A percentile compares a stretch with the other conserved stretches of the same genome.
phyloP scores from a whole-genome alignment of 2,329 filamentous ascomycete genomes.

The Davidsoniella neocaledoniae region DNA sequence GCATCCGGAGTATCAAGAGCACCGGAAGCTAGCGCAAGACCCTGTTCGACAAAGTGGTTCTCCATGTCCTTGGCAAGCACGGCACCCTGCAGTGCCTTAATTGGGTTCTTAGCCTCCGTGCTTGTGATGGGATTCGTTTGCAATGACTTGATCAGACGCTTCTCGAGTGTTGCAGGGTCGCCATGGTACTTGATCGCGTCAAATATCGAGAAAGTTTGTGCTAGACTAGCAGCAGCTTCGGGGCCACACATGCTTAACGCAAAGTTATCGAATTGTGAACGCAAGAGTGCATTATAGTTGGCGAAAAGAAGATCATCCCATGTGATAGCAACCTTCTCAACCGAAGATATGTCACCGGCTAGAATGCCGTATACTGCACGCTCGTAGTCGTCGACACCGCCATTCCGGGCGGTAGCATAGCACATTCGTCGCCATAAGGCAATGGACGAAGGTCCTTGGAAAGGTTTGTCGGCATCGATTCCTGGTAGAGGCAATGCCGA shows the following conservation, averaged over 20 bases:
- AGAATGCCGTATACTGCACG: constrained; percentile 79
- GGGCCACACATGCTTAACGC: constrained; percentile 38
- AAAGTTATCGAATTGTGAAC: constrained; percentile 64
- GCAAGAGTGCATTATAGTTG: constrained; percentile 71
- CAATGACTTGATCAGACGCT: constrained; percentile 43
- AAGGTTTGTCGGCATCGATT: constrained; percentile 25
- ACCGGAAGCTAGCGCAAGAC: constrained; percentile 27
- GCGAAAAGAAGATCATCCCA: constrained; percentile 84
- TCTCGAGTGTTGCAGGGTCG: constrained; percentile 33
- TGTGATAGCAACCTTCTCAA: constrained; percentile 56
- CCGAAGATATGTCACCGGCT: constrained; percentile 66
- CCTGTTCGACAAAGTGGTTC: constrained; percentile 42
- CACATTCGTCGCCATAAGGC: constrained; percentile 67
- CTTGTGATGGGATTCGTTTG: constrained; percentile 38
- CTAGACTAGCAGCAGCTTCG: constrained; percentile 34
- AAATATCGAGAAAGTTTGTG: constrained; percentile 44
- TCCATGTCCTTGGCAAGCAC: constrained; percentile 49
- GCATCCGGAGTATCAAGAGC: constrained; percentile 21
- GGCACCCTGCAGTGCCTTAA: constrained; percentile 62
- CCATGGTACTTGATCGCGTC: constrained; percentile 48
- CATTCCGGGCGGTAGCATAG: constrained; percentile 51
- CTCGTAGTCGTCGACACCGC: constrained; percentile 60
- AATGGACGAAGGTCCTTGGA: constrained; percentile 26
- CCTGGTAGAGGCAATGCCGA: constrained; percentile 49
- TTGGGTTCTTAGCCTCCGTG: constrained; percentile 43